Evolutionary conservation across 306 rosid species (phyloP), one percentile per base, ranked within the genome.

Genomic region (Acacia acuminata): DNA sequence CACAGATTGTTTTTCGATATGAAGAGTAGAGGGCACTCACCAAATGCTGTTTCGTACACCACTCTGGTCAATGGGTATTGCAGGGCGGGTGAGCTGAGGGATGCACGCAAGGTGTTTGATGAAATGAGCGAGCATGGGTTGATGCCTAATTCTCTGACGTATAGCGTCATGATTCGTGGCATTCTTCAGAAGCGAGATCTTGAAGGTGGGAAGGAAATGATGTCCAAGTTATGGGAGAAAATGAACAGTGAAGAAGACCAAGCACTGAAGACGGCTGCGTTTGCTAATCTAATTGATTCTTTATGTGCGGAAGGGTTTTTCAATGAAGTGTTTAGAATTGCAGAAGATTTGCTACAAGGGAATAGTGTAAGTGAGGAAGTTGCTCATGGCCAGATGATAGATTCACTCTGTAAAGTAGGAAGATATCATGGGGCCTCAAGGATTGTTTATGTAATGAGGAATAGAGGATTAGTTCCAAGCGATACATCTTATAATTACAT

Each of bases 321-420:
- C 50, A 73, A 77, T 20, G 92, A 95, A 77, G 81, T 90, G 61
- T 93, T 93, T 85, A 64, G 78, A 74, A 88, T 93, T 65, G 91
- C 92, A 0, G 96, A 95, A 71, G 88, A 88, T 82, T 84, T 92
- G 87, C 92, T 94, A 13, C 90, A 71, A 30, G 90, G 91, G 76
- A 77, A 79, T 77, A 77, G 90, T 73, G 80, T 90, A 22, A 8
- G 81, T 1, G 88, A 88, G 86, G 94, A 93, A 42, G 89, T 87
- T 83, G 81, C 91, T 76, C 89, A 88, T 77, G 86, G 82, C 4
- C 94, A 90, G 88, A 87, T 90, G 96, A 90, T 95, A 42, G 96
- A 95, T 78, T 95, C 99, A n/a, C 93, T 92, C 25, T 95, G 99
- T 71, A 92, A 88, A 81, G 87, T 84, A 25, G 87, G 88, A 76